Evolutionary conservation across 164 flowering plant species (phyloP).

Genomic region (Pachysandra terminalis): DNA sequence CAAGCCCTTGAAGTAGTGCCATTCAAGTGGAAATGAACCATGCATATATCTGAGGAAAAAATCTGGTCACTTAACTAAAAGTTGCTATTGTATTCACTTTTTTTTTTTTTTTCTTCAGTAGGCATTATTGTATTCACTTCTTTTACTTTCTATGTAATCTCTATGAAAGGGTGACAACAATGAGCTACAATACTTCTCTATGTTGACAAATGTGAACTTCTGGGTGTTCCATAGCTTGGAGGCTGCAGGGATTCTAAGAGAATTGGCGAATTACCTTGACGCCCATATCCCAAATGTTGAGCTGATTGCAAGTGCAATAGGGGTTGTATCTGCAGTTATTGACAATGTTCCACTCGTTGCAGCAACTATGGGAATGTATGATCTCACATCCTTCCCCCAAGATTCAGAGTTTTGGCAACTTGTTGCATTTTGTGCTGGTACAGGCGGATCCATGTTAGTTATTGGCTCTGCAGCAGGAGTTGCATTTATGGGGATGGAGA

Average conservation of each 20-base stretch:
- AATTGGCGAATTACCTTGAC: conserved; percentile 91
- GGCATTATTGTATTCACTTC: no score
- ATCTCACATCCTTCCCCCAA: conserved; percentile 72
- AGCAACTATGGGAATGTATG: conserved; percentile 98
- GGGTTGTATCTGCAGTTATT: conserved; percentile 86
- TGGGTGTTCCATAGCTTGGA: conserved; percentile 55
- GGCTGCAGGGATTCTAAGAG: conserved; percentile 90
- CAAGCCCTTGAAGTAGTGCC: no score
- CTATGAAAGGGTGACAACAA: not conserved
- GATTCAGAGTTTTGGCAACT: conserved; percentile 98
- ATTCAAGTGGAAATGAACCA: no score
- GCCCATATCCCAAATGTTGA: conserved; percentile 72
- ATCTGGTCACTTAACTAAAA: no score
- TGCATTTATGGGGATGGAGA: conserved; percentile 99
- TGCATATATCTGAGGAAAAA: not conserved
- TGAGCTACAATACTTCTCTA: not conserved
- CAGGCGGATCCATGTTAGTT: conserved; percentile 95
- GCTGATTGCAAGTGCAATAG: conserved; percentile 87
- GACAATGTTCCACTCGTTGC: conserved; percentile 98
- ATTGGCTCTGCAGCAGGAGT: conserved; percentile 99
- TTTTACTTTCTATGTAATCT: not conserved
- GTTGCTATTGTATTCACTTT: no score
- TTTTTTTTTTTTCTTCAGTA: no score
- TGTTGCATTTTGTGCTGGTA: conserved; percentile 89
- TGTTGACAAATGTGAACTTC: conserved; percentile 4